phyloP scores from a whole-genome alignment of 768 basidiomycete genomes.

The Pleurotus cornucopiae region DNA sequence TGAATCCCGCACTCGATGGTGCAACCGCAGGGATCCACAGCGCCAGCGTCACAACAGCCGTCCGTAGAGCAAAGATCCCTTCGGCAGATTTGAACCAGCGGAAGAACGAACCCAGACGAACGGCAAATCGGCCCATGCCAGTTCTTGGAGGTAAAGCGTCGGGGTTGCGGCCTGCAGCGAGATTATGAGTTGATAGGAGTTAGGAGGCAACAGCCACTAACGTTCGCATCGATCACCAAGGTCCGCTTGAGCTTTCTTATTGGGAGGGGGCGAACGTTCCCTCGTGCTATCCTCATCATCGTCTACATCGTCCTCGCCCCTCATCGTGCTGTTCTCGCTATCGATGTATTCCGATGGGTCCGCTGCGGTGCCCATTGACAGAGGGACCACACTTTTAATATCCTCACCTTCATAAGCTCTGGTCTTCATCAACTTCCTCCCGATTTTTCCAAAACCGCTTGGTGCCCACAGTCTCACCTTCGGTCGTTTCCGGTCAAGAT shows the following conservation, averaged over 20 bases:
- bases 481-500: conserved; percentile 31
- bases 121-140: conserved; percentile 25
- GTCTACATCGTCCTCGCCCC: conserved; percentile 12
- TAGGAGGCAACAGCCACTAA: not conserved
- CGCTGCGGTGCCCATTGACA: conserved; percentile 31
- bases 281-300: conserved; percentile 10
- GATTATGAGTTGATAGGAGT: not conserved
- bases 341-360: conserved; percentile 29
- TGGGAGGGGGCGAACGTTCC: not conserved
- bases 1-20: conserved; percentile 35
- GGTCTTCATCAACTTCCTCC: conserved; percentile 27
- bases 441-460: conserved; percentile 34
- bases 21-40: conserved; percentile 50
- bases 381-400: conserved; percentile 16
- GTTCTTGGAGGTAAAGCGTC: conserved; percentile 39
- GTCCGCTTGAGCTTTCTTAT: no score
- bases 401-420: conserved; percentile 16
- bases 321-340: not conserved
- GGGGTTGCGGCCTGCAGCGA: conserved; percentile 28
- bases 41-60: conserved; percentile 40
- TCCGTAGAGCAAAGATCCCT: conserved; percentile 49
- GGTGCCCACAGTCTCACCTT: conserved; percentile 38
- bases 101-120: conserved; percentile 27
- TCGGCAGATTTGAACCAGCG: conserved; percentile 36
- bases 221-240: not conserved